Conservation (phyloP, 1,284 basidiomycete genomes). For the Schizophyllum commune region DNA sequence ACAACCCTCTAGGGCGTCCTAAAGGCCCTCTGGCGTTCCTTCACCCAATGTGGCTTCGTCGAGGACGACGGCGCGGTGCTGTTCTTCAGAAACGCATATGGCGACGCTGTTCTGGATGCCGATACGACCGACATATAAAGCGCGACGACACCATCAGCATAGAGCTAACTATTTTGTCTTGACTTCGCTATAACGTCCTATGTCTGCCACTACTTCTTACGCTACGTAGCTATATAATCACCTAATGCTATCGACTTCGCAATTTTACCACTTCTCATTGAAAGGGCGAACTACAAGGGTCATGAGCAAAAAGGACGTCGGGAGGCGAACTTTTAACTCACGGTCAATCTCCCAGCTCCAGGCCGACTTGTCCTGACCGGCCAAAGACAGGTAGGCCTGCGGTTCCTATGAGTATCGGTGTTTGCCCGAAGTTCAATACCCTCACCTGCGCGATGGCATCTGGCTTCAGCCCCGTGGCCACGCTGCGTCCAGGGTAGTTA, state of each 20-base stretch:
- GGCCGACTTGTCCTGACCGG: conserved; percentile 50
- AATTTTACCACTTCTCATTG: conserved; percentile 37
- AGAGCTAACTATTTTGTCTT: too few species aligned
- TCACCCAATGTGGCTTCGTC: conserved; percentile 39
- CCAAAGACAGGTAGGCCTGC: conserved; percentile 48
- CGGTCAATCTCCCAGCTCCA: conserved; percentile 70
- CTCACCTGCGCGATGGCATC: conserved; percentile 64
- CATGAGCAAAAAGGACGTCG: too few species aligned
- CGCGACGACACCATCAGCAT: too few species aligned
- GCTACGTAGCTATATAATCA: too few species aligned
- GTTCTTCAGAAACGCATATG: conserved; percentile 48
- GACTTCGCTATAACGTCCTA: too few species aligned
- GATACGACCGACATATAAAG: neutral
- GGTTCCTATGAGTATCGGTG: too few species aligned
- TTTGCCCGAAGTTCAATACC: too few species aligned
- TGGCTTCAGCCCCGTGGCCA: conserved; percentile 43
- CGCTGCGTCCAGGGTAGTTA: conserved; percentile 29
- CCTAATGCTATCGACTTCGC: too few species aligned
- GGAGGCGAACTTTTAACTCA: conserved; percentile 30
- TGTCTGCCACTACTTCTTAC: too few species aligned
- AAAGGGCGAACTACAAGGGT: conserved; percentile 37
- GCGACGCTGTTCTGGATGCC: neutral
- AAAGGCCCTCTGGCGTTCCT: conserved; percentile 32
- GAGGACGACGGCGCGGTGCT: conserved; percentile 56
- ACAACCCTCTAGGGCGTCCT: conserved; percentile 11